Evolutionary conservation across 2,329 filamentous ascomycete species (phyloP).

Genomic region (Fusarium concolor): DNA sequence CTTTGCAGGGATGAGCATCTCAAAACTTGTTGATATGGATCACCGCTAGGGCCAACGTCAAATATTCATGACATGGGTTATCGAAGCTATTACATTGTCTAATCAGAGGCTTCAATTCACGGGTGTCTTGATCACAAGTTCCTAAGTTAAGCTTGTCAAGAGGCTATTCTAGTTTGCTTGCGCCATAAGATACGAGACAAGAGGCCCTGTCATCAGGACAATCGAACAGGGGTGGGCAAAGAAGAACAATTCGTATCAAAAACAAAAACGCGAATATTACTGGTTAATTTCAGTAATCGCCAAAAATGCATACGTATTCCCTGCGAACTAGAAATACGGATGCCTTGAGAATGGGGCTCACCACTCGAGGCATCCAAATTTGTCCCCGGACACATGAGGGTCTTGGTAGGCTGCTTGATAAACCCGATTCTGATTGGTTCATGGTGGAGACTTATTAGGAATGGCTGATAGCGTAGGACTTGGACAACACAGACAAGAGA

Average conservation of each 20-base stretch:
- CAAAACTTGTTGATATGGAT: background rate
- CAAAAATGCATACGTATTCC: conserved; percentile 42
- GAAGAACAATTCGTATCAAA: background rate
- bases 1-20: background rate
- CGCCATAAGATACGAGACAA: conserved; percentile 10
- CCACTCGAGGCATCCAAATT: conserved; percentile 34
- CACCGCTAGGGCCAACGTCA: background rate
- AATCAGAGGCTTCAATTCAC: conserved; percentile 19
- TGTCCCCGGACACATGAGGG: conserved; percentile 27
- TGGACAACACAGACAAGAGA: conserved; percentile 1
- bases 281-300: background rate
- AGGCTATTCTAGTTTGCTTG: conserved; percentile 15
- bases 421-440: conserved; percentile 42
- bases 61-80: background rate
- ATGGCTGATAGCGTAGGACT: conserved; percentile 11
- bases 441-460: conserved; percentile 15
- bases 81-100: background rate
- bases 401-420: conserved; percentile 47
- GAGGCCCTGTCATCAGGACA: conserved; percentile 1
- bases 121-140: conserved; percentile 21
- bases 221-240: background rate
- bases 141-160: conserved; percentile 15
- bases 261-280: background rate
- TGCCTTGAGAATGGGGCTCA: conserved; percentile 46
- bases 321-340: conserved; percentile 41